Evolutionary conservation across 2,329 filamentous ascomycete genomes (phyloP).

Genomic region (Metarhizium humberi): DNA sequence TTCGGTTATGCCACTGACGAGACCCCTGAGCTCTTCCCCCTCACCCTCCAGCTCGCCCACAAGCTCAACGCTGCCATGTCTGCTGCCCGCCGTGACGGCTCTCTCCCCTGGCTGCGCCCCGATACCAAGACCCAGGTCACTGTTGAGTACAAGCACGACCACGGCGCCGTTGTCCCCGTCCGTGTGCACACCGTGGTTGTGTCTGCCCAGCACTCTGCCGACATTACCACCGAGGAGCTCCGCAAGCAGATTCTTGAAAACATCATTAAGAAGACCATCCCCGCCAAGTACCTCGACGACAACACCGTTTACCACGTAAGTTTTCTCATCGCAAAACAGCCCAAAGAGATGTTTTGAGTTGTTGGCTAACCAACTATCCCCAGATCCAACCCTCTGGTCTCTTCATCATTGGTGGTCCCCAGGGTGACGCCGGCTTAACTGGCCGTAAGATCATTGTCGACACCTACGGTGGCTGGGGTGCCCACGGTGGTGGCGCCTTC

Average conservation of each 20-base stretch:
- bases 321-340: conserved; percentile 10
- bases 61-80: conserved; percentile 96
- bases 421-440: conserved; percentile 97
- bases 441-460: conserved; percentile 99
- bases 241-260: conserved; percentile 94
- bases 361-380: conserved; percentile 64
- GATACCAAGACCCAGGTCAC: conserved; percentile 99
- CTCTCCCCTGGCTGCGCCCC: conserved; percentile 86
- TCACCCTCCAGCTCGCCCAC: conserved; percentile 91
- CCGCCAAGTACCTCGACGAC: conserved; percentile 83
- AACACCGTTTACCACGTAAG: conserved; percentile 89
- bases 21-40: conserved; percentile 91
- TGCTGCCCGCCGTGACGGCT: conserved; percentile 76
- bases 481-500: conserved; percentile 99
- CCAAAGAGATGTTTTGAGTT: background rate
- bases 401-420: conserved; percentile 98
- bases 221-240: conserved; percentile 83
- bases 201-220: conserved; percentile 84
- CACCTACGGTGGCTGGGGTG: conserved; percentile 99
- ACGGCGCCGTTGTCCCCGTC: conserved; percentile 82
- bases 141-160: conserved; percentile 95
- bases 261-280: conserved; percentile 94
- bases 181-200: conserved; percentile 96
- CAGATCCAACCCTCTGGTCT: conserved; percentile 91
- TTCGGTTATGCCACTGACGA: conserved; percentile 99